Conservation (phyloP, 768 basidiomycete species). For the Baorangia bicolor region DNA sequence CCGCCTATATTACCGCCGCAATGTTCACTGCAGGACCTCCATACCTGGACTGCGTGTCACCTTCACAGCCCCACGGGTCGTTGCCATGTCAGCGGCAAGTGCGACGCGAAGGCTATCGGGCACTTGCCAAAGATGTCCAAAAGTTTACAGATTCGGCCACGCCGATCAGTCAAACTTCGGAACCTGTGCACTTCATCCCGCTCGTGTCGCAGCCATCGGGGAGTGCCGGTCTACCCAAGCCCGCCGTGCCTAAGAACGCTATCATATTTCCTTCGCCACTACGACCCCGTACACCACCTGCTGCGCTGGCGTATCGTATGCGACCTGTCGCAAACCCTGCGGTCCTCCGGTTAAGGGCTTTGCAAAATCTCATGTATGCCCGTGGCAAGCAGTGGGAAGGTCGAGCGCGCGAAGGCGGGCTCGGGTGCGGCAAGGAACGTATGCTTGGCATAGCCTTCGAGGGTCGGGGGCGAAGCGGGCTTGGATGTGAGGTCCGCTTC, state of each 20-base stretch:
- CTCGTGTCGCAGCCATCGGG: conserved; percentile 37
- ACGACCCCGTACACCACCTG: conserved; percentile 38
- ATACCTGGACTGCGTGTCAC: conserved; percentile 16
- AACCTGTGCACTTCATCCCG: conserved; percentile 41
- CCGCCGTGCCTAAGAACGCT: conserved; percentile 34
- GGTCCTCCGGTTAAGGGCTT: conserved; percentile 56
- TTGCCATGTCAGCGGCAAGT: conserved; percentile 13
- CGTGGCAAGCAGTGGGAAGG: conserved; percentile 49
- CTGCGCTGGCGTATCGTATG: conserved; percentile 42
- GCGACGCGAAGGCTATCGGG: conserved; percentile 44
- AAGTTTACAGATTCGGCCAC: conserved; percentile 34
- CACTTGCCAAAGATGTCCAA: conserved; percentile 41
- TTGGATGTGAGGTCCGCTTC: conserved; percentile 42
- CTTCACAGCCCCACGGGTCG: conserved; percentile 15
- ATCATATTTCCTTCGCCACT: conserved; percentile 42
- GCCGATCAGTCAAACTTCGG: conserved; percentile 12
- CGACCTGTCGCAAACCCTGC: conserved; percentile 62
- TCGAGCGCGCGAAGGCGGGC: conserved; percentile 44
- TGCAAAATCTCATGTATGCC: conserved; percentile 52
- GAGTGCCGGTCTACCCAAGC: conserved; percentile 26
- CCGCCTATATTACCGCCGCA: conserved; percentile 54
- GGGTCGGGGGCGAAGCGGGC: conserved; percentile 54
- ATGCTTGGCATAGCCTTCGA: conserved; percentile 60
- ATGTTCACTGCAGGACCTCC: conserved; percentile 43
- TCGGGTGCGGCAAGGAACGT: conserved; percentile 58